phyloP scores from a whole-genome alignment of 345 rosid species.

The Euphorbia lathyris region DNA sequence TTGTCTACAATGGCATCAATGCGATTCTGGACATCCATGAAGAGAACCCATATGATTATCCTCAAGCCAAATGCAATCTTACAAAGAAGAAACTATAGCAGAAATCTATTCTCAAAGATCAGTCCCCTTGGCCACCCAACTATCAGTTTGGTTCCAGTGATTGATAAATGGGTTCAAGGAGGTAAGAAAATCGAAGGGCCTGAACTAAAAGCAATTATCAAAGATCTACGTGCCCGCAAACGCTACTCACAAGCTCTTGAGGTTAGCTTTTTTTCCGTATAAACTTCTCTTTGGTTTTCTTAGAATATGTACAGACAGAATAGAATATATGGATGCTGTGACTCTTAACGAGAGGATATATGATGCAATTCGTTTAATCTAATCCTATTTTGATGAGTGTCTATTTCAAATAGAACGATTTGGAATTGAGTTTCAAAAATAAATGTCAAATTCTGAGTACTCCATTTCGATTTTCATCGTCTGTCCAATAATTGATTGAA shows the following conservation, averaged over 20 bases:
- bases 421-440: no score
- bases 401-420: no score
- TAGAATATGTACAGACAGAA: background rate
- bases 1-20: background rate
- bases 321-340: no score
- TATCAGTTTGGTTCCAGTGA: slow-evolving; percentile 30
- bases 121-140: slow-evolving; percentile 35
- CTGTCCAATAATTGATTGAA: no score
- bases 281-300: background rate
- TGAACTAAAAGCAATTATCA: slow-evolving; percentile 29
- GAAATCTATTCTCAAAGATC: slow-evolving; percentile 31
- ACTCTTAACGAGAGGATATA: no score
- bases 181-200: slow-evolving; percentile 12
- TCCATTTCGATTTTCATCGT: no score
- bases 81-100: slow-evolving; percentile 9
- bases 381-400: no score
- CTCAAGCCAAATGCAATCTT: slow-evolving; percentile 11
- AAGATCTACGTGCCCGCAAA: slow-evolving; percentile 31
- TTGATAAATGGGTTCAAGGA: slow-evolving; percentile 40
- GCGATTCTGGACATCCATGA: slow-evolving; percentile 9
- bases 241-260: slow-evolving; percentile 40
- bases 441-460: no score
- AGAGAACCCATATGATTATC: background rate
- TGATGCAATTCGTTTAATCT: no score
- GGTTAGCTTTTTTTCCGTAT: slow-evolving; percentile 19